Evolutionary conservation across 1,284 basidiomycete species (phyloP).

Genomic region (Ganoderma multipileum): DNA sequence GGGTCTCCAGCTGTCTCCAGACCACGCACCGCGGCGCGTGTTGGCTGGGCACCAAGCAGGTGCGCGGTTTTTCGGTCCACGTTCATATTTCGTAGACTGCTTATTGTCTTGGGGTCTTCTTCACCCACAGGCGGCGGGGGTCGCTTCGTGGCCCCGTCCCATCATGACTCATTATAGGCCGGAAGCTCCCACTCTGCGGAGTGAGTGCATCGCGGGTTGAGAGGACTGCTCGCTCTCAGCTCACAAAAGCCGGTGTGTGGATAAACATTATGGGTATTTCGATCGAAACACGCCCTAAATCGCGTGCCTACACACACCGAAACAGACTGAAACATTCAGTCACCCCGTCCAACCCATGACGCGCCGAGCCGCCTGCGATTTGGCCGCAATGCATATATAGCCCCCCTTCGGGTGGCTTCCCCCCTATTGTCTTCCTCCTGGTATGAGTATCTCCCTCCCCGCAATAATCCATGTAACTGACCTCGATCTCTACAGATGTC

Average conservation of each 20-base stretch:
- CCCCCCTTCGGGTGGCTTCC: background rate
- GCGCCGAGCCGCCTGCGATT: background rate
- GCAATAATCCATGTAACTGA: background rate
- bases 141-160: background rate
- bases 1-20: constrained; percentile 1
- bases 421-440: background rate
- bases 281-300: background rate
- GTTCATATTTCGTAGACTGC: background rate
- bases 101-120: background rate
- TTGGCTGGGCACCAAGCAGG: background rate
- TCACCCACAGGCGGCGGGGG: background rate
- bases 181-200: background rate
- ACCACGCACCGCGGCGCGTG: background rate
- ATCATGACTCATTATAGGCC: background rate
- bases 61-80: background rate
- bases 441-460: background rate
- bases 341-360: background rate
- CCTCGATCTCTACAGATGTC: background rate
- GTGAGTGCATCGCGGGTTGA: background rate
- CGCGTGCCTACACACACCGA: background rate
- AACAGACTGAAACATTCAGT: background rate
- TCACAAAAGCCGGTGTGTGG: background rate
- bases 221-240: background rate
- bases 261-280: background rate
- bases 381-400: background rate